Conservation (phyloP, 2,329 filamentous ascomycete genomes). For the Neophaeococcomyces mojaviensis region DNA sequence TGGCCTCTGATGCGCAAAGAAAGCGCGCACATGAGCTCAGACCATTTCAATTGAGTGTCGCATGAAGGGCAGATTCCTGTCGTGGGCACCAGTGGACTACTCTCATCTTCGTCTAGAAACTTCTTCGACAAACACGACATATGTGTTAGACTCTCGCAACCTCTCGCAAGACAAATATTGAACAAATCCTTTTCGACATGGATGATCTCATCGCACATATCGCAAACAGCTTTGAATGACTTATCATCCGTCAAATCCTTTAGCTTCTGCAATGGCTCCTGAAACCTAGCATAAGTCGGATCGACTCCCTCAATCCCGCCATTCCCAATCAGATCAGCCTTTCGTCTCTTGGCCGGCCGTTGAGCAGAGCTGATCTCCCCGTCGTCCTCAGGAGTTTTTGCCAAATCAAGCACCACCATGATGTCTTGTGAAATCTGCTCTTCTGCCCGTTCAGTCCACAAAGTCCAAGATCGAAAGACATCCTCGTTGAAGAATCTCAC, state of each 20-base stretch:
- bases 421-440: constrained; percentile 44
- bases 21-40: constrained; percentile 72
- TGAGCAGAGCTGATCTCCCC: constrained; percentile 21
- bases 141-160: constrained; percentile 47
- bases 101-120: constrained; percentile 41
- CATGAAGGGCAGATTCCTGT: constrained; percentile 67
- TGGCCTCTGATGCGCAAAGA: constrained; percentile 63
- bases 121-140: constrained; percentile 47
- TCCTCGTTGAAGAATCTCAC: constrained; percentile 71
- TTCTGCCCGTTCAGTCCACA: constrained; percentile 45
- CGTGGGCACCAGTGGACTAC: constrained; percentile 54
- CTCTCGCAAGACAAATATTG: constrained; percentile 44
- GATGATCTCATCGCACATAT: constrained; percentile 41
- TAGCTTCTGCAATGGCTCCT: constrained; percentile 47
- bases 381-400: constrained; percentile 19
- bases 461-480: constrained; percentile 61
- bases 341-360: constrained; percentile 15
- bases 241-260: constrained; percentile 33
- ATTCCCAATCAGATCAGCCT: constrained; percentile 22
- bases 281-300: constrained; percentile 45
- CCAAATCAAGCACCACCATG: constrained; percentile 48
- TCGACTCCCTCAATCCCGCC: constrained; percentile 42
- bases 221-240: constrained; percentile 35
- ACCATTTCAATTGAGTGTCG: constrained; percentile 57
- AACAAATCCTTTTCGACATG: constrained; percentile 34